Conservation (phyloP, 2,329 filamentous ascomycete genomes). For the Diaporthe helianthi region DNA sequence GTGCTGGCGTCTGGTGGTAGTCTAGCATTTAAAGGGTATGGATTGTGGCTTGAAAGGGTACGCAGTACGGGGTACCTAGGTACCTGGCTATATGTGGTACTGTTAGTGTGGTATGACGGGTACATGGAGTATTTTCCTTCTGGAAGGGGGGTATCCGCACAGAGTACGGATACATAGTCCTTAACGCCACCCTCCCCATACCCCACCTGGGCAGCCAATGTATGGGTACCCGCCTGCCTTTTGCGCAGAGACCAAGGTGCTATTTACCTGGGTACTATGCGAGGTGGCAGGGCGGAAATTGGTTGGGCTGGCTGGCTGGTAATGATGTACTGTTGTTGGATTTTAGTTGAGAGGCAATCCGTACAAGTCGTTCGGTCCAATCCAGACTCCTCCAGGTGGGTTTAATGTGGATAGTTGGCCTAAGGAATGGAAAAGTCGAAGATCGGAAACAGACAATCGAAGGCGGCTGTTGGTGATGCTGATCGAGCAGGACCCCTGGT, state of each 20-base stretch:
- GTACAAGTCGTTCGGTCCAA: not conserved
- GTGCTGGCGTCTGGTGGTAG: not conserved
- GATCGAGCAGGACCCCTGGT: conserved; percentile 7
- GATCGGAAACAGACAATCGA: conserved; percentile 24
- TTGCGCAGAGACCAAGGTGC: not conserved
- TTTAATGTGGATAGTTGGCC: conserved; percentile 6
- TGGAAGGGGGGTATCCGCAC: conserved; percentile 12
- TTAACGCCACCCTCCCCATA: too few species aligned
- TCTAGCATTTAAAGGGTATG: not conserved
- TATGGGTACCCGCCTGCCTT: too few species aligned
- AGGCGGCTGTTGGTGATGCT: conserved; percentile 15
- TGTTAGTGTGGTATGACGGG: not conserved
- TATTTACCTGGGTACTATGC: not conserved
- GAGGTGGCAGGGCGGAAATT: not conserved
- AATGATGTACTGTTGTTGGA: not conserved
- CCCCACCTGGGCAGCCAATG: too few species aligned
- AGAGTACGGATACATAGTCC: conserved; percentile 11
- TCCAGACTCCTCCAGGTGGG: not conserved
- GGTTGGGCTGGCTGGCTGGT: not conserved
- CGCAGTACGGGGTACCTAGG: too few species aligned
- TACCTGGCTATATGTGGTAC: too few species aligned
- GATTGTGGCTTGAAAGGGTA: not conserved
- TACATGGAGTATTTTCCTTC: not conserved
- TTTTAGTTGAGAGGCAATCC: not conserved
- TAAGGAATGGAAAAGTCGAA: conserved; percentile 1